Base-by-base conservation (phyloP, 2,329 filamentous ascomycete species). In the Hypoxylon sp. region DNA sequence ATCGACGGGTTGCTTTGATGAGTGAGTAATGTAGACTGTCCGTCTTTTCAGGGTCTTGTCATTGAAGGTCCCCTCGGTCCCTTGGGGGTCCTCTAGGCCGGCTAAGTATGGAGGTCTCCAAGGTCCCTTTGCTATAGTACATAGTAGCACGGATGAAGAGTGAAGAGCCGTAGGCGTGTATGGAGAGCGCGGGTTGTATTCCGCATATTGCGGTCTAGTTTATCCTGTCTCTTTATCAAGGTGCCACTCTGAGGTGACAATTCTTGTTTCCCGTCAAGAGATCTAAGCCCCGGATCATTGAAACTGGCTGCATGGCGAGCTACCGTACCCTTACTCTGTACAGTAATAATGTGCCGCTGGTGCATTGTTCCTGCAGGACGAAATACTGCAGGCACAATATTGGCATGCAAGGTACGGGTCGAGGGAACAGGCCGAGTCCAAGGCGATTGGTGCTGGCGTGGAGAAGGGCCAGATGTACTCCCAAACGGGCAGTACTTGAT, bases 341-440 rank as follows among this genome's bases (percentile, higher is more conserved):
- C 26, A 60, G 50, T 65, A 65, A 54, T 62, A 63, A 52, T 54
- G 35, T 60, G 57, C 60, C 57, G 57, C 45, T 43, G 46, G 27
- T 65, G 63, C 63, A 63, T 65, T 60, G 69, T 70, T 67, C 69
- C 69, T 71, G 69, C 69, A 71, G 69, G 62, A 67, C 59, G 56
- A 66, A n/a, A 56, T 60, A 58, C 62, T 70, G 68, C 67, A 66
- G 64, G 69, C 65, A 67, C 65, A 69, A 62, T 65, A 62, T 64
- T 63, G 58, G 51, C 63, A 71, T 71, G 69, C 69, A 71, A 71
- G 68, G 67, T 69, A 70, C 66, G 58, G 63, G 60, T 46, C 41
- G 50, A 60, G 46, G n/a, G 52, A 62, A 61, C 55, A 55, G 61
- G 57, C 58, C 55, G 51, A 61, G 49, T 18, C 37, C 50, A 55